These are phyloP conservation scores for Schizosaccharomyces versatilis DNA, from an alignment of 1,139 yeast species.

Conservation along the genomic window DNA sequence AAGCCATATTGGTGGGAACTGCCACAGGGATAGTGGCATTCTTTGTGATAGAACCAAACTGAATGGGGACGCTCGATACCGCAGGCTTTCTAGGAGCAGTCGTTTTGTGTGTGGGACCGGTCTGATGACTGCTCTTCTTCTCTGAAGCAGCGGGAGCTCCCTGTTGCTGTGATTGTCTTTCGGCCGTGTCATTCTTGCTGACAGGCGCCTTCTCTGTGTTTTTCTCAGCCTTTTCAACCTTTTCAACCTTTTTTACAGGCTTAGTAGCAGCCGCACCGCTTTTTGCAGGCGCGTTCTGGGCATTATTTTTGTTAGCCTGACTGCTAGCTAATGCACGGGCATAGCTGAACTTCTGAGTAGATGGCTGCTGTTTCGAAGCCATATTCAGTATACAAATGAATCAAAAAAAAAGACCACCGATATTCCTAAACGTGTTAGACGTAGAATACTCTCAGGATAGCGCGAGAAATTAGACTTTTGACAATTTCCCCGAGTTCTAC, in stretches of 20 bases:
- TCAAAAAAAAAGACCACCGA: slow-evolving; percentile 1
- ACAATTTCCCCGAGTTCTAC: no score
- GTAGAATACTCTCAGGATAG: no score
- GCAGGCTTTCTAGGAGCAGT: background rate
- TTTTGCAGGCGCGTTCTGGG: background rate
- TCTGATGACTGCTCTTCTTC: background rate
- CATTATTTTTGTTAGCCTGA: background rate
- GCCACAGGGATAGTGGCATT: background rate
- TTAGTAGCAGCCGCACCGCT: background rate
- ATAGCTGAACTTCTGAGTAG: slow-evolving; percentile 1
- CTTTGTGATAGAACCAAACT: background rate
- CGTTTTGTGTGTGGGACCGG: background rate
- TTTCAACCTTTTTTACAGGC: background rate
- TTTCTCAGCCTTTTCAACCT: background rate
- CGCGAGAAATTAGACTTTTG: no score
- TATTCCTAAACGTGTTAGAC: no score
- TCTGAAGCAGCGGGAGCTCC: background rate
- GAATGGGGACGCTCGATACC: background rate
- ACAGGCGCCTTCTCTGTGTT: background rate
- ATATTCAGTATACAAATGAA: background rate
- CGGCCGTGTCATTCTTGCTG: background rate
- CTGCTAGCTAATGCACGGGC: slow-evolving; percentile 2
- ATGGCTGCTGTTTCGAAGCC: background rate
- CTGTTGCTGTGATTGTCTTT: background rate
- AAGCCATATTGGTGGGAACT: background rate